Evolutionary conservation across 192 early-diverging fungal species (phyloP).

Genomic region (Dissophora globulifera): DNA sequence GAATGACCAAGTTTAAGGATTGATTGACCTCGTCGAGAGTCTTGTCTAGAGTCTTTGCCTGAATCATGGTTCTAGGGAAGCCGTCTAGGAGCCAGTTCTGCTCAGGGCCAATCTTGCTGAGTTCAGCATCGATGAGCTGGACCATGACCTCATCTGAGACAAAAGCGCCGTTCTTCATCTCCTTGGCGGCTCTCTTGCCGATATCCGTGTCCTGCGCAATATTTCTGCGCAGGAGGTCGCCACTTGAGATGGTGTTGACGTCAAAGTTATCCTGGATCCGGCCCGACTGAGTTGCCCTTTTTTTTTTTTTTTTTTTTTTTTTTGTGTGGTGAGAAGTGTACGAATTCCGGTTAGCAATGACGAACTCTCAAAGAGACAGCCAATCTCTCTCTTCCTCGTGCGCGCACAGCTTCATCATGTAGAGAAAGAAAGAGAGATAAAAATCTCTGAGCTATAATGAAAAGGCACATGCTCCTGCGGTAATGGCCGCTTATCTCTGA

Average conservation of each 20-base stretch:
- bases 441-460: not conserved
- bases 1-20: conserved; percentile 86
- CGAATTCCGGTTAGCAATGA: too few species aligned
- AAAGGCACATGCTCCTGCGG: not conserved
- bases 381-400: too few species aligned
- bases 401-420: conserved; percentile 1
- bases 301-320: too few species aligned
- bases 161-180: conserved; percentile 64
- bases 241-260: conserved; percentile 80
- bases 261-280: conserved; percentile 77
- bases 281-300: conserved; percentile 92
- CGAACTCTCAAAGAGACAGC: too few species aligned
- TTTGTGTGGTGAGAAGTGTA: too few species aligned
- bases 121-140: conserved; percentile 69
- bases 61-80: conserved; percentile 87
- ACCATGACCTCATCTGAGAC: conserved; percentile 81
- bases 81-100: conserved; percentile 88
- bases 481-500: too few species aligned
- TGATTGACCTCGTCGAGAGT: conserved; percentile 63
- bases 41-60: conserved; percentile 80
- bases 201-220: conserved; percentile 74
- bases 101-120: conserved; percentile 56
- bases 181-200: conserved; percentile 66
- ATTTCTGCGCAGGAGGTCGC: conserved; percentile 87
- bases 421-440: conserved; percentile 2